These are phyloP conservation scores for Vicia sativa DNA, from an alignment of 306 rosid genomes.

Conservation along the genomic window DNA sequence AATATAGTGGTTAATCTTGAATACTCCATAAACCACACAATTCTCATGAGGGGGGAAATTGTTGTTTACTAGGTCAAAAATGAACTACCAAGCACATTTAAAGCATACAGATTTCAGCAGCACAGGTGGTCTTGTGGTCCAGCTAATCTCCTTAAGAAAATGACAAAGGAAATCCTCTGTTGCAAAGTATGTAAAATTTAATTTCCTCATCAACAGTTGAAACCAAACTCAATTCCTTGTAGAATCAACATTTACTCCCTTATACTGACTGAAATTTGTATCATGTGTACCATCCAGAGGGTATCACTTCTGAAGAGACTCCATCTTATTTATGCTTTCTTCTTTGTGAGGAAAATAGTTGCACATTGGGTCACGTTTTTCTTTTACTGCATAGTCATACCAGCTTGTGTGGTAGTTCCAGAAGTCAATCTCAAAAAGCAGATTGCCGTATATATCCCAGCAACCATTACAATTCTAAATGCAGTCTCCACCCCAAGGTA, in stretches of 20 bases:
- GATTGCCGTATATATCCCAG: conserved; percentile 58
- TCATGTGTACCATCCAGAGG: conserved; percentile 45
- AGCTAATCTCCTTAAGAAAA: conserved; percentile 56
- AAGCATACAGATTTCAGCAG: conserved; percentile 54
- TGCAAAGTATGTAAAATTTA: conserved; percentile 43
- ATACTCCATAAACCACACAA: conserved; percentile 20
- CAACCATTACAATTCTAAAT: conserved; percentile 59
- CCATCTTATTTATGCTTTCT: conserved; percentile 58
- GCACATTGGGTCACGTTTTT: conserved; percentile 65
- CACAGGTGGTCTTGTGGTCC: conserved; percentile 66
- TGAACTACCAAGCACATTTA: conserved; percentile 62
- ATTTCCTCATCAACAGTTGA: conserved; percentile 13
- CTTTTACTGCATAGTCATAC: conserved; percentile 66
- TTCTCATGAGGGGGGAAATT: conserved; percentile 4
- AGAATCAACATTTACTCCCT: conserved; percentile 25
- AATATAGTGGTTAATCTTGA: conserved; percentile 18
- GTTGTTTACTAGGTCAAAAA: conserved; percentile 52
- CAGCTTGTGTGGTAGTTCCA: conserved; percentile 58
- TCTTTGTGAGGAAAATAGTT: conserved; percentile 59
- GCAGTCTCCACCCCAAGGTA: conserved; percentile 62
- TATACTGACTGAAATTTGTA: conserved; percentile 36
- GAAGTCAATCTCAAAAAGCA: conserved; percentile 51
- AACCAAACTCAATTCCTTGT: conserved; percentile 17
- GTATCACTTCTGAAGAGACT: conserved; percentile 54
- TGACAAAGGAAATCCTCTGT: conserved; percentile 54